phyloP scores from a whole-genome alignment of 805 yeast genomes.

The Saccharomycopsis sp. region DNA sequence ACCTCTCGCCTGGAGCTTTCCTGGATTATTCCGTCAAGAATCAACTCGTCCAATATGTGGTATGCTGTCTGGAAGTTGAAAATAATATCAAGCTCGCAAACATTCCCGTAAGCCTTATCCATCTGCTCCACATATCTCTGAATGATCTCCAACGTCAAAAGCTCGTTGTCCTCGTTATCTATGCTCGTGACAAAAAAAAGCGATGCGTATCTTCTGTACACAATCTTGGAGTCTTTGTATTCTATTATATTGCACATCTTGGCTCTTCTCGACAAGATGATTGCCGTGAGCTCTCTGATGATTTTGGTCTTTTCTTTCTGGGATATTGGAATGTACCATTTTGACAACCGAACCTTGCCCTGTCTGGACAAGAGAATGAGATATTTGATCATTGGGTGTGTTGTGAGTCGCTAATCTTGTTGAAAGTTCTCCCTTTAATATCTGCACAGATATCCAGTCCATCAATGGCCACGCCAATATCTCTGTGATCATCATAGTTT shows the following conservation, averaged over 20 bases:
- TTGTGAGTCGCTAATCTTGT: neutral
- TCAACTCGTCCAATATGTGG: constrained; percentile 80
- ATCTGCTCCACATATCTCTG: constrained; percentile 94
- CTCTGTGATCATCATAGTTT: too few species aligned
- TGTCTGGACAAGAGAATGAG: constrained; percentile 81
- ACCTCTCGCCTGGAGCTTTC: constrained; percentile 81
- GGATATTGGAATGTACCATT: constrained; percentile 85
- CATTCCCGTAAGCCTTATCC: constrained; percentile 94
- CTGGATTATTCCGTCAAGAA: constrained; percentile 81
- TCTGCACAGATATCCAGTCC: too few species aligned
- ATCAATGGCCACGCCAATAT: neutral
- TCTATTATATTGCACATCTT: constrained; percentile 95
- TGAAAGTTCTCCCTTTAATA: too few species aligned
- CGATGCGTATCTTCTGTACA: constrained; percentile 90
- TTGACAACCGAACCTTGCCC: constrained; percentile 87
- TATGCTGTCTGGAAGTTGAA: constrained; percentile 94
- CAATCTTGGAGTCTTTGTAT: constrained; percentile 70
- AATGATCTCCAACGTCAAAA: constrained; percentile 75
- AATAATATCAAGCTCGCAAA: constrained; percentile 92
- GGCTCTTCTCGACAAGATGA: constrained; percentile 77
- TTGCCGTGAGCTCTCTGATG: constrained; percentile 77
- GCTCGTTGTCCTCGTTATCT: constrained; percentile 77
- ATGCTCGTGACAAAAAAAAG: constrained; percentile 85
- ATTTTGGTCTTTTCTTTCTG: constrained; percentile 81
- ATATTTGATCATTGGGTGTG: constrained; percentile 46